These are phyloP conservation scores for Vanrija humicola DNA, from an alignment of 1,284 basidiomycete species.

Conservation along the genomic window DNA sequence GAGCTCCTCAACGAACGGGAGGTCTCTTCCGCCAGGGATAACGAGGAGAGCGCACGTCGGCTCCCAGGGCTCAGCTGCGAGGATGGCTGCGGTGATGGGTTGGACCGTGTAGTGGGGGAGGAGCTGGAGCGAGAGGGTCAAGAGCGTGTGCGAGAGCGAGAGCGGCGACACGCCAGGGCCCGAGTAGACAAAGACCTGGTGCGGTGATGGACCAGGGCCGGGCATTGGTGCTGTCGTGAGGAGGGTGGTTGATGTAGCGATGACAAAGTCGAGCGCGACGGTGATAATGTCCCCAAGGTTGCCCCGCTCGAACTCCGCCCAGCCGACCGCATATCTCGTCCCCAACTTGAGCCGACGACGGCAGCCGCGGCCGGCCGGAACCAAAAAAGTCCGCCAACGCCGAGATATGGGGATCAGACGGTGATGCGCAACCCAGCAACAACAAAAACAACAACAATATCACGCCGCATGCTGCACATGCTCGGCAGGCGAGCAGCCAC, in stretches of 20 bases:
- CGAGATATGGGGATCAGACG: too few relatives aligned
- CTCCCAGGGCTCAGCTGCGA: conserved; percentile 71
- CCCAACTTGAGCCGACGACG: too few relatives aligned
- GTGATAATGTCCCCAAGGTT: too few relatives aligned
- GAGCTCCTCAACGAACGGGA: conserved; percentile 55
- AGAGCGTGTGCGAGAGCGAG: conserved; percentile 58
- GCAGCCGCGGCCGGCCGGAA: too few relatives aligned
- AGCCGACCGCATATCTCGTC: too few relatives aligned
- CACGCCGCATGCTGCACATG: neutral
- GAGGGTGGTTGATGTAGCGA: neutral
- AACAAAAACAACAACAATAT: neutral
- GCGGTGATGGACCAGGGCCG: conserved; percentile 34
- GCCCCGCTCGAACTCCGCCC: too few relatives aligned
- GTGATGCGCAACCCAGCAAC: neutral
- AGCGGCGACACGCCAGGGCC: conserved; percentile 63
- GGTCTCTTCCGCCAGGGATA: conserved; percentile 60
- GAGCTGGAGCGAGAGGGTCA: conserved; percentile 60
- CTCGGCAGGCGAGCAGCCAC: neutral
- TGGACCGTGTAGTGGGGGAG: conserved; percentile 74
- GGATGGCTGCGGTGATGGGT: conserved; percentile 56
- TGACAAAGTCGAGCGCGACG: neutral
- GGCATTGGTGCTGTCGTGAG: conserved; percentile 23
- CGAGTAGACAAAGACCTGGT: conserved; percentile 71
- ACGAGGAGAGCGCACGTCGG: conserved; percentile 70
- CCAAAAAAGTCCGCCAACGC: too few relatives aligned